Evolutionary conservation across 192 early-diverging fungal genomes (phyloP).

Genomic region (Coemansia sp.): DNA sequence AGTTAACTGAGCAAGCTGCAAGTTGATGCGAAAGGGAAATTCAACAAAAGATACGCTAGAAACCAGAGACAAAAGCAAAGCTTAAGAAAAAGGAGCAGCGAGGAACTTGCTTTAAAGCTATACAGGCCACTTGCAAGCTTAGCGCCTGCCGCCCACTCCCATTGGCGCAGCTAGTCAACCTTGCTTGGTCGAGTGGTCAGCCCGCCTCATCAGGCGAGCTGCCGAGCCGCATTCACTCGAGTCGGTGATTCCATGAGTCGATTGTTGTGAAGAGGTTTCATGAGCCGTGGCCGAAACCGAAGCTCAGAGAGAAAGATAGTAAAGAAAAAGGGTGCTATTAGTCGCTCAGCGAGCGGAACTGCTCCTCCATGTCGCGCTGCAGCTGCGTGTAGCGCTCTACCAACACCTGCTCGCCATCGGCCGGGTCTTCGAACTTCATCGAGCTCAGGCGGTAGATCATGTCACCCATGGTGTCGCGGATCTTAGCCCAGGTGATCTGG

Average conservation of each 20-base stretch:
- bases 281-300: too few relatives aligned
- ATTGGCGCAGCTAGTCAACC: too few relatives aligned
- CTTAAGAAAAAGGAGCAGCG: neutral
- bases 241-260: neutral
- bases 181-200: neutral
- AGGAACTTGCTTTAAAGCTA: neutral
- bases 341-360: slow-evolving; percentile 79
- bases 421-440: slow-evolving; percentile 99
- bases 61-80: neutral
- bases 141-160: too few relatives aligned
- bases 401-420: slow-evolving; percentile 87
- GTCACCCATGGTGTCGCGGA: slow-evolving; percentile 89
- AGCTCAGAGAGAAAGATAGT: neutral
- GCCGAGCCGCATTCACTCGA: slow-evolving; percentile 1
- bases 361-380: slow-evolving; percentile 93
- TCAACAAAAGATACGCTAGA: neutral
- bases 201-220: neutral
- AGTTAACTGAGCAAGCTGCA: neutral
- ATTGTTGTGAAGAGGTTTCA: neutral
- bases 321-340: slow-evolving; percentile 26
- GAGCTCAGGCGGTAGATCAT: slow-evolving; percentile 94
- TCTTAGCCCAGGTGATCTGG: slow-evolving; percentile 93
- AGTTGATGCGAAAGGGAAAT: neutral
- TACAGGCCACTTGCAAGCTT: neutral
- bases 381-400: slow-evolving; percentile 87